Conservation (phyloP, 2,329 filamentous ascomycete species). For the Ceratocystis variospora region DNA sequence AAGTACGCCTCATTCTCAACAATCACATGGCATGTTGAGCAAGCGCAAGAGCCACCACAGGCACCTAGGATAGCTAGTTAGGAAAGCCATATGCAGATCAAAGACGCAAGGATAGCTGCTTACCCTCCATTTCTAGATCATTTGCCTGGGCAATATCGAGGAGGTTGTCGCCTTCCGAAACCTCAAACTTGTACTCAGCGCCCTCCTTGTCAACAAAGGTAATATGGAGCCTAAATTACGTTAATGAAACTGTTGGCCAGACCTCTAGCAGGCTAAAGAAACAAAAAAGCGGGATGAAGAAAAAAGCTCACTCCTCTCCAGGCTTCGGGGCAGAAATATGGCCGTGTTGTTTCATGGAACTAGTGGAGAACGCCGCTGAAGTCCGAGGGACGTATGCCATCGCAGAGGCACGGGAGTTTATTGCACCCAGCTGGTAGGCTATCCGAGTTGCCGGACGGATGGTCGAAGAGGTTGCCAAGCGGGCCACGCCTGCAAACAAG, state of each 20-base stretch:
- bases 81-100: not conserved
- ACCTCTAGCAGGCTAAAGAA: not conserved
- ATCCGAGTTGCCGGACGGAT: slow-evolving; percentile 19
- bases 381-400: not conserved
- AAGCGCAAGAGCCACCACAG: slow-evolving; percentile 86
- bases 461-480: slow-evolving; percentile 8
- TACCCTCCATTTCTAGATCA: slow-evolving; percentile 92
- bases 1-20: slow-evolving; percentile 60
- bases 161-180: slow-evolving; percentile 78
- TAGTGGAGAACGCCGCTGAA: slow-evolving; percentile 46
- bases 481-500: slow-evolving; percentile 11
- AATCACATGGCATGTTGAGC: slow-evolving; percentile 85
- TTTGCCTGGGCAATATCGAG: slow-evolving; percentile 89
- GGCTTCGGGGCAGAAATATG: slow-evolving; percentile 73
- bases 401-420: not conserved
- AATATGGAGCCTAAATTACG: slow-evolving; percentile 53
- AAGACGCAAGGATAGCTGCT: slow-evolving; percentile 20
- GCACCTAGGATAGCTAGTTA: slow-evolving; percentile 39
- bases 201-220: slow-evolving; percentile 92
- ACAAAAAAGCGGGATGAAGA: not conserved
- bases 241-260: not conserved
- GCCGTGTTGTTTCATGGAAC: slow-evolving; percentile 50
- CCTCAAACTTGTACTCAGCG: slow-evolving; percentile 59
- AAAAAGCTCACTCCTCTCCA: slow-evolving; percentile 68
- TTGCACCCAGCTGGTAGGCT: slow-evolving; percentile 17